Conservation (phyloP, 192 early-diverging fungal genomes). For the Backusella psychrophila region DNA sequence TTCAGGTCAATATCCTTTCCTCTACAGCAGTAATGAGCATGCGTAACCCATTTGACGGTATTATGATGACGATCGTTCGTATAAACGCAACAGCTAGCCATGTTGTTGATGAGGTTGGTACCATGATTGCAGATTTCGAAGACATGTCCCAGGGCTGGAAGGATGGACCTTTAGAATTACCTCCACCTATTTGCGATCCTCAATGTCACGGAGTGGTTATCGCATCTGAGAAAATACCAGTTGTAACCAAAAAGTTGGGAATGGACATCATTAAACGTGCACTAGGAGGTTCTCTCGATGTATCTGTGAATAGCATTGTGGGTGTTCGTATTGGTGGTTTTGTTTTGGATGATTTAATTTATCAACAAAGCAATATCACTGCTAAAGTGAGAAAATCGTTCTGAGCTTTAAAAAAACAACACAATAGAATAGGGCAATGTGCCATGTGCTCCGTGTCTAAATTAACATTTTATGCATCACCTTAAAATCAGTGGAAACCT, state of each 20-base stretch:
- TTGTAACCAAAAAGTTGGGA: slow-evolving; percentile 29
- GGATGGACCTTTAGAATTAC: slow-evolving; percentile 24
- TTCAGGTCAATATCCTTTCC: slow-evolving; percentile 34
- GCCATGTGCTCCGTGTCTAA: background rate
- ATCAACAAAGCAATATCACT: slow-evolving; percentile 38
- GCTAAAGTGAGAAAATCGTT: slow-evolving; percentile 45
- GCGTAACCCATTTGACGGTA: slow-evolving; percentile 27
- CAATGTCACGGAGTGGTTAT: background rate
- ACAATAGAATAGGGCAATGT: background rate
- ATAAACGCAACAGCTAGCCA: slow-evolving; percentile 33
- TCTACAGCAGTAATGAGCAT: slow-evolving; percentile 29
- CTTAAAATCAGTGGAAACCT: background rate
- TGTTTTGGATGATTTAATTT: slow-evolving; percentile 37
- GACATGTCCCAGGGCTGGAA: slow-evolving; percentile 23
- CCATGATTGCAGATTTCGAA: slow-evolving; percentile 27
- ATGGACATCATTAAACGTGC: slow-evolving; percentile 48
- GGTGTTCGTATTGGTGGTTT: slow-evolving; percentile 39
- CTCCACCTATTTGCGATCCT: slow-evolving; percentile 6
- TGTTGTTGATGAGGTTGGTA: slow-evolving; percentile 16
- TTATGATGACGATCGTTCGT: slow-evolving; percentile 16
- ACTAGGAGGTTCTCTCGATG: slow-evolving; percentile 40
- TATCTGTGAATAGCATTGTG: slow-evolving; percentile 44
- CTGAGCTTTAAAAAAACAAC: slow-evolving; percentile 7
- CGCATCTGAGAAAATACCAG: slow-evolving; percentile 28
- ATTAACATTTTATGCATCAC: slow-evolving; percentile 7